Percentiles rank a stretch among this genome's conserved stretches.
Evolutionary conservation across 495 filamentous ascomycete species (phyloP).

Genomic region (Aspergillus diversus): DNA sequence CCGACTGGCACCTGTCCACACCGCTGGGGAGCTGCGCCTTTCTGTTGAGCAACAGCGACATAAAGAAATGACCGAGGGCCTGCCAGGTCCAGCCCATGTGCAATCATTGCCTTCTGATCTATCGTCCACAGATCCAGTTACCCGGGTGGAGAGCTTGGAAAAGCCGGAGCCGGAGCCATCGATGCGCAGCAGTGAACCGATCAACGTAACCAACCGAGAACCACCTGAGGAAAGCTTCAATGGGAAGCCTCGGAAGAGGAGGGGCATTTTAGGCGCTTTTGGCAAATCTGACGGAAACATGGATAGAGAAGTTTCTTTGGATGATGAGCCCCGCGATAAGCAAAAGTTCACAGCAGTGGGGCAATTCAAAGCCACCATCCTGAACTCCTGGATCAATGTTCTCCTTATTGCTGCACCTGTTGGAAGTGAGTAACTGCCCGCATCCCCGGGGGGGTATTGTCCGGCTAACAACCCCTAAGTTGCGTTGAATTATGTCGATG

Average conservation of each 20-base stretch:
- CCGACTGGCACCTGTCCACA: slow-evolving; percentile 22
- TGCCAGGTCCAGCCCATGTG: slow-evolving; percentile 33
- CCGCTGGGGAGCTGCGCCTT: slow-evolving; percentile 33
- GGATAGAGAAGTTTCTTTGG: slow-evolving; percentile 4
- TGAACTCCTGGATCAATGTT: slow-evolving; percentile 84
- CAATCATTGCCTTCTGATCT: slow-evolving; percentile 36
- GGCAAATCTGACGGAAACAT: slow-evolving; percentile 18
- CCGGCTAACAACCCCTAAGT: slow-evolving; percentile 44
- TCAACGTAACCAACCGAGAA: slow-evolving; percentile 35
- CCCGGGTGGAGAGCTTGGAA: slow-evolving; percentile 19
- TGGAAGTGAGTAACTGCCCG: slow-evolving; percentile 49
- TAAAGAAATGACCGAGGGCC: slow-evolving; percentile 32
- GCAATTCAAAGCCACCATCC: slow-evolving; percentile 70
- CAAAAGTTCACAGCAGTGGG: slow-evolving; percentile 67
- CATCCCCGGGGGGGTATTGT: slow-evolving; percentile 5
- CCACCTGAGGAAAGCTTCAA: slow-evolving; percentile 10
- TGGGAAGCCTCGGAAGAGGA: slow-evolving; percentile 35
- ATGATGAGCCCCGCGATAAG: slow-evolving; percentile 28
- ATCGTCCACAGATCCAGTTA: slow-evolving; percentile 27
- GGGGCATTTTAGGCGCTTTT: slow-evolving; percentile 28
- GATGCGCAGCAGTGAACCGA: slow-evolving; percentile 41
- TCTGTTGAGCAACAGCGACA: slow-evolving; percentile 33
- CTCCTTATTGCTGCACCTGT: slow-evolving; percentile 77
- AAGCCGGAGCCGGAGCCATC: slow-evolving; percentile 30
- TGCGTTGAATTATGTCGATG: slow-evolving; percentile 63